phyloP scores from a whole-genome alignment of 2,329 filamentous ascomycete genomes.

The Alternaria triticina region DNA sequence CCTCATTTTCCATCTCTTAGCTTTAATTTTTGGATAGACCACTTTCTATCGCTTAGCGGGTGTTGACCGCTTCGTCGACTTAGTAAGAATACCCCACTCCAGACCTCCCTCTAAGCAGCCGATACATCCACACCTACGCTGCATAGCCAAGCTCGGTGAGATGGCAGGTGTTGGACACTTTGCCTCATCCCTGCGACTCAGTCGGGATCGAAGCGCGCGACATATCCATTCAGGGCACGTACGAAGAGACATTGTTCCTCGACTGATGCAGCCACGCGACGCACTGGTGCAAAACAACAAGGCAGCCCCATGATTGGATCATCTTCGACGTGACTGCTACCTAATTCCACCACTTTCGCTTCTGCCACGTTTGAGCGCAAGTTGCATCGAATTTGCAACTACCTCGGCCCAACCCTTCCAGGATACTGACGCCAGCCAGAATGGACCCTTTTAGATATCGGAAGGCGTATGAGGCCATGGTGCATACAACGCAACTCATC shows the following conservation, averaged over 20 bases:
- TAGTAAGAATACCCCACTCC: slow-evolving; percentile 32
- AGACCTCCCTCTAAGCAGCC: slow-evolving; percentile 17
- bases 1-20: slow-evolving; percentile 8
- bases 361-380: background rate
- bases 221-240: background rate
- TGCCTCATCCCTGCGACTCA: slow-evolving; percentile 10
- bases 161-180: slow-evolving; percentile 25
- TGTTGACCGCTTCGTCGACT: slow-evolving; percentile 27
- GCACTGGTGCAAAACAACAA: slow-evolving; percentile 9
- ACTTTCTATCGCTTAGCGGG: slow-evolving; percentile 15
- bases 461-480: slow-evolving; percentile 47
- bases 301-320: slow-evolving; percentile 14
- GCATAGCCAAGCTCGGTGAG: slow-evolving; percentile 17
- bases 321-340: background rate
- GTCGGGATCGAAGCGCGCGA: slow-evolving; percentile 16
- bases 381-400: background rate
- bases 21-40: slow-evolving; percentile 19
- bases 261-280: background rate
- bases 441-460: slow-evolving; percentile 48
- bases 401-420: slow-evolving; percentile 3
- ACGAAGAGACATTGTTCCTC: slow-evolving; percentile 4
- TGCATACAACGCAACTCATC: slow-evolving; percentile 43
- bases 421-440: slow-evolving; percentile 27
- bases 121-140: slow-evolving; percentile 14
- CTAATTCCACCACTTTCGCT: background rate